These are phyloP conservation scores for Phylloporus scabripes DNA, from an alignment of 768 basidiomycete species.

Conservation along the genomic window DNA sequence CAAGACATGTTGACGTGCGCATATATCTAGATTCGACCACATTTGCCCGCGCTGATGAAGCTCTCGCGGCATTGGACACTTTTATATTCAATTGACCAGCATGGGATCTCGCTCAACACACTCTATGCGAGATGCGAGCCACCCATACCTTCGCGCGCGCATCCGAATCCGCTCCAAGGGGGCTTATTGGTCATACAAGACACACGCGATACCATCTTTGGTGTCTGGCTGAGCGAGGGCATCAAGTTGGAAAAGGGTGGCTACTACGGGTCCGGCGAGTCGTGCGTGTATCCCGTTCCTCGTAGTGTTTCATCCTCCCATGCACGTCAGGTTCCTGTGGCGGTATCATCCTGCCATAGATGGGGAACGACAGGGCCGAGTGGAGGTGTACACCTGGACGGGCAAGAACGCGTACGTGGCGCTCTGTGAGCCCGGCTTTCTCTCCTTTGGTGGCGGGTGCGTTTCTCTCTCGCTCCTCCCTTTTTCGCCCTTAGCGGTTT, in stretches of 20 bases:
- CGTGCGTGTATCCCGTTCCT: constrained; percentile 37
- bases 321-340: constrained; percentile 70
- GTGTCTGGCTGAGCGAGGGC: constrained; percentile 78
- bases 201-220: constrained; percentile 61
- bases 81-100: constrained; percentile 88
- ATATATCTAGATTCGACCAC: constrained; percentile 53
- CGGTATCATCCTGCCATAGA: constrained; percentile 37
- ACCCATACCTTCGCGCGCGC: constrained; percentile 22
- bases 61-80: constrained; percentile 71
- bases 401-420: constrained; percentile 89
- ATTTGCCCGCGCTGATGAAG: constrained; percentile 68
- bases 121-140: constrained; percentile 65
- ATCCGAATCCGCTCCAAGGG: constrained; percentile 31
- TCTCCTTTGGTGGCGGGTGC: constrained; percentile 92
- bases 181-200: constrained; percentile 67
- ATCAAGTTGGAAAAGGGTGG: constrained; percentile 46
- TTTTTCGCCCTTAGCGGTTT: no score
- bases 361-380: constrained; percentile 21
- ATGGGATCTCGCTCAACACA: constrained; percentile 89
- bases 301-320: neutral
- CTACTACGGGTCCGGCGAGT: constrained; percentile 89
- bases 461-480: constrained; percentile 23
- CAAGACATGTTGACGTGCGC: neutral
- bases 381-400: constrained; percentile 76
- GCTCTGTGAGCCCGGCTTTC: constrained; percentile 70